These are phyloP conservation scores for Chalaropsis thielavioides DNA, from an alignment of 2,329 filamentous ascomycete species.

Conservation along the genomic window DNA sequence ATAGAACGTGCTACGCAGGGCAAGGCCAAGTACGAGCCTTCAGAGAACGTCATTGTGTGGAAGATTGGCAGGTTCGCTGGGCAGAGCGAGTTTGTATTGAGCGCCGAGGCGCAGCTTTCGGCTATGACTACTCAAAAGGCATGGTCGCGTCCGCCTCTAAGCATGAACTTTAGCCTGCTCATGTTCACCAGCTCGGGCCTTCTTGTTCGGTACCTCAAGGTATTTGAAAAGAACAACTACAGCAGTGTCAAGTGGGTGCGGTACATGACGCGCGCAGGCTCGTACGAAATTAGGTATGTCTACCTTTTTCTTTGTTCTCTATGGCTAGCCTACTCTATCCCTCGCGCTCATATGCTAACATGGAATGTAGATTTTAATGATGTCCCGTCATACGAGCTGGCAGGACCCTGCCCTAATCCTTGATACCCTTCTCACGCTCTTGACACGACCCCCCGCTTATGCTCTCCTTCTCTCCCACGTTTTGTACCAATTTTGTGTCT, in stretches of 20 bases:
- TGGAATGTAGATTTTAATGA: slow-evolving; percentile 25
- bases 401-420: slow-evolving; percentile 9
- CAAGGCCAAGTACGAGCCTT: slow-evolving; percentile 95
- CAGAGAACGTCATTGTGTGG: slow-evolving; percentile 97
- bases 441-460: slow-evolving; percentile 1
- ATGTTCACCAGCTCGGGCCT: slow-evolving; percentile 97
- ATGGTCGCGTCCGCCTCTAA: slow-evolving; percentile 87
- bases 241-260: slow-evolving; percentile 98
- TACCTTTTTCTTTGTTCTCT: no score
- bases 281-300: slow-evolving; percentile 79
- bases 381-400: slow-evolving; percentile 2
- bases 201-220: slow-evolving; percentile 87
- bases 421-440: slow-evolving; percentile 17
- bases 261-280: slow-evolving; percentile 96
- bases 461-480: slow-evolving; percentile 2
- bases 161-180: slow-evolving; percentile 77
- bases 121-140: slow-evolving; percentile 98
- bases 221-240: slow-evolving; percentile 99
- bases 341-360: slow-evolving; percentile 16
- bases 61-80: slow-evolving; percentile 97
- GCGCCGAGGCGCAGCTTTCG: slow-evolving; percentile 81
- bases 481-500: neutral
- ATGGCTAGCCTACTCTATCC: no score
- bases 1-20: slow-evolving; percentile 87
- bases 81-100: slow-evolving; percentile 91